Evolutionary conservation across 495 filamentous ascomycete species (phyloP).

Genomic region (Daldinia grandis): DNA sequence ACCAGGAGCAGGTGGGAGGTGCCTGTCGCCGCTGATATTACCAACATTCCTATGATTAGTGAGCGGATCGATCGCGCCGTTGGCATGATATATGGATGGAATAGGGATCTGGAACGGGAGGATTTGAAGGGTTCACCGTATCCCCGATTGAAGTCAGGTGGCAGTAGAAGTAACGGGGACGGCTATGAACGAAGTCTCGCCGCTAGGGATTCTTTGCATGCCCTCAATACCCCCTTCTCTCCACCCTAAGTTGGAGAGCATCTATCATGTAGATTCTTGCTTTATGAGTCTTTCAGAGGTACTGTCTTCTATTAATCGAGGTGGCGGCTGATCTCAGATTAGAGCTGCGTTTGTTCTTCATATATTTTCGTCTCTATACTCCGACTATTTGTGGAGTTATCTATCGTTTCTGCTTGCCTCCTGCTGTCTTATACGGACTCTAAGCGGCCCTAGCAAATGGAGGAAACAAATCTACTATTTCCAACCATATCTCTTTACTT

Average conservation of each 20-base stretch:
- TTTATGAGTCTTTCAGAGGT: constrained; percentile 38
- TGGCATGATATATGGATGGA: constrained; percentile 7
- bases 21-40: constrained; percentile 50
- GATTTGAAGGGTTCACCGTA: constrained; percentile 18
- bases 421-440: not conserved
- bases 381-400: not conserved
- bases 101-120: constrained; percentile 19
- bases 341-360: constrained; percentile 24
- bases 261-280: constrained; percentile 38
- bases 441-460: not conserved
- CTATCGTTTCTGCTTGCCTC: not conserved
- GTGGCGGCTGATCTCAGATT: constrained; percentile 24
- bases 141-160: constrained; percentile 19
- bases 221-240: constrained; percentile 4
- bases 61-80: not conserved
- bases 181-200: constrained; percentile 17
- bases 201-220: constrained; percentile 1
- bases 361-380: constrained; percentile 3
- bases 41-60: not conserved
- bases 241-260: constrained; percentile 12
- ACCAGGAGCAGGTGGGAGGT: constrained; percentile 95
- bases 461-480: not conserved
- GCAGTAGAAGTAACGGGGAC: constrained; percentile 13
- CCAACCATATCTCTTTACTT: not conserved
- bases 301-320: constrained; percentile 32